Conservation (phyloP, 345 rosid genomes). For the Gossypium raimondii region DNA sequence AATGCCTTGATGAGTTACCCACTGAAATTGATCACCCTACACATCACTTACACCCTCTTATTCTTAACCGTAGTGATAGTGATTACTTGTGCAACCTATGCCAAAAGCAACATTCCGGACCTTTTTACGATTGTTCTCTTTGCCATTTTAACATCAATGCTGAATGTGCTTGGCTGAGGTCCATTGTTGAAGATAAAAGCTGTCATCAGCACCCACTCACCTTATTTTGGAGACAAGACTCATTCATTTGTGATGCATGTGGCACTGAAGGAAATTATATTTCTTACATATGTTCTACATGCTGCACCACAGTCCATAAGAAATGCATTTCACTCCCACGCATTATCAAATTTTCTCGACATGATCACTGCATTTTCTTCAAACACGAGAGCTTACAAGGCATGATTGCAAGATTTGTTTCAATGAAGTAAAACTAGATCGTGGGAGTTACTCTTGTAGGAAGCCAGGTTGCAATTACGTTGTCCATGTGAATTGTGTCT, state of each 20-base stretch:
- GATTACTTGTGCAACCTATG: accelerated
- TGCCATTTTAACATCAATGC: background rate
- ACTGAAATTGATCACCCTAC: no score
- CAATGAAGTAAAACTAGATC: background rate
- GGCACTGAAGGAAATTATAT: background rate
- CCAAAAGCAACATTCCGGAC: no score
- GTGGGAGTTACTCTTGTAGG: slow-evolving; percentile 20
- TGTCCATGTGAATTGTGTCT: slow-evolving; percentile 26
- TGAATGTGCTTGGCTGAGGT: background rate
- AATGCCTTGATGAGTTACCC: no score
- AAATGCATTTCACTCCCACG: background rate
- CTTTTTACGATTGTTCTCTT: background rate
- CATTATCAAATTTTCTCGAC: background rate
- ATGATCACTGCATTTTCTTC: background rate
- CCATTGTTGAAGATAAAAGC: background rate
- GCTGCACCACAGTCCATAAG: background rate
- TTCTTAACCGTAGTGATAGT: accelerated
- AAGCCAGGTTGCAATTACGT: slow-evolving; percentile 5
- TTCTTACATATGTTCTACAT: slow-evolving; percentile 13
- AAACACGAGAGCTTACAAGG: background rate
- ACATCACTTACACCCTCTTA: accelerated
- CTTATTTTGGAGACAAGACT: background rate
- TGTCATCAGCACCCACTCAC: background rate
- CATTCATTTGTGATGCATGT: slow-evolving; percentile 25
- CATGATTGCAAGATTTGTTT: slow-evolving; percentile 17